A percentile compares a stretch with the other conserved stretches of the same genome.
phyloP scores from a whole-genome alignment of 2,329 filamentous ascomycete genomes.

The Microascus cirrosus region DNA sequence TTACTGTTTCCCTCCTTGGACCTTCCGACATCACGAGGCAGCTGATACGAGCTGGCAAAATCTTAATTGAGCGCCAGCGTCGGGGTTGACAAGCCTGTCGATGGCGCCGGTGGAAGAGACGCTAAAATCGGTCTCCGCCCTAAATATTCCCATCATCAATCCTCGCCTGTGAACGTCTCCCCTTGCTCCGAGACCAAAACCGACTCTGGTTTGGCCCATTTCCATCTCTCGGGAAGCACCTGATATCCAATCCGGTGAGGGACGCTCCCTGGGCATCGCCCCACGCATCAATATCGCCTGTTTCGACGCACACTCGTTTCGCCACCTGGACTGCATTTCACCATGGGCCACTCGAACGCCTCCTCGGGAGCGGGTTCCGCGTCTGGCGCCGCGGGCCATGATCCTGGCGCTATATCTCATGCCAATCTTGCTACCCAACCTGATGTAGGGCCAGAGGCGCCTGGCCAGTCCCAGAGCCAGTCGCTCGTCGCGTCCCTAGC shows the following conservation, averaged over 20 bases:
- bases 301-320: not conserved
- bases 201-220: not conserved
- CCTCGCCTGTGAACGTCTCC: not conserved
- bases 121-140: not conserved
- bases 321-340: not conserved
- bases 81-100: not conserved
- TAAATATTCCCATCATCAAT: not conserved
- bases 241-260: not conserved
- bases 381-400: not conserved
- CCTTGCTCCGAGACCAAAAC: not conserved
- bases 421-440: not conserved
- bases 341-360: conserved; percentile 3
- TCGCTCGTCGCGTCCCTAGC: not conserved
- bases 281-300: not conserved
- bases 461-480: not conserved
- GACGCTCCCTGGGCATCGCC: not conserved
- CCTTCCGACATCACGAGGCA: not conserved
- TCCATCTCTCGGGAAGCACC: not conserved
- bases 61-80: not conserved
- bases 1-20: not conserved
- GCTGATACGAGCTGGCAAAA: not conserved
- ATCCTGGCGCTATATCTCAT: not conserved
- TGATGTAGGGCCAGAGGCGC: not conserved
- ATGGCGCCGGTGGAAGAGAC: not conserved
- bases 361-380: not conserved